A percentile compares a stretch with the other conserved stretches of the same genome.
phyloP scores from a whole-genome alignment of 2,329 filamentous ascomycete genomes.

The Dothistroma pini region DNA sequence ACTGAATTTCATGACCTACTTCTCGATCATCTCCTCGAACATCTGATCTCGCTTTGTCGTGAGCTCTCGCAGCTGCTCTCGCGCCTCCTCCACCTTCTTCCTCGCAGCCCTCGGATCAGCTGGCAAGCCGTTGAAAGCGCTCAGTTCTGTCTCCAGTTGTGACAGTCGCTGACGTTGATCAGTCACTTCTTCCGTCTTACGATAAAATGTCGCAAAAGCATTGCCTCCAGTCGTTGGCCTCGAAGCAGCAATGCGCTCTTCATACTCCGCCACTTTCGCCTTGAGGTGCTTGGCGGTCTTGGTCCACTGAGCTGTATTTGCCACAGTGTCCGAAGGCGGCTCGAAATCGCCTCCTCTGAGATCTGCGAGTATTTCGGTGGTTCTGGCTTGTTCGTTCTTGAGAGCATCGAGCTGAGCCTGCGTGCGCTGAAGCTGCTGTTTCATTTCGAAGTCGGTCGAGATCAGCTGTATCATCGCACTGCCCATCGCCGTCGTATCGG shows the following conservation, averaged over 20 bases:
- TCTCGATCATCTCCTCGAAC: conserved; percentile 65
- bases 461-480: conserved; percentile 16
- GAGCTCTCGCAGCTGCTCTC: conserved; percentile 60
- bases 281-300: conserved; percentile 65
- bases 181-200: conserved; percentile 57
- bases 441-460: conserved; percentile 26
- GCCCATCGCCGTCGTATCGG: conserved; percentile 27
- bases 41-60: conserved; percentile 64
- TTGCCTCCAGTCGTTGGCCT: conserved; percentile 41
- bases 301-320: conserved; percentile 70
- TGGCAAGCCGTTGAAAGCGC: conserved; percentile 67
- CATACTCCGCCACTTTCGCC: conserved; percentile 64
- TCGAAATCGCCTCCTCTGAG: conserved; percentile 33
- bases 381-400: conserved; percentile 22
- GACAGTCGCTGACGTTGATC: conserved; percentile 56
- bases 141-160: conserved; percentile 59
- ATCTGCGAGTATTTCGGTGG: conserved; percentile 22
- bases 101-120: conserved; percentile 66
- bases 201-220: conserved; percentile 54
- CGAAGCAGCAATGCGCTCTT: conserved; percentile 32
- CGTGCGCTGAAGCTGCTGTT: conserved; percentile 27
- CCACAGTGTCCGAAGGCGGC: conserved; percentile 56
- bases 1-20: conserved; percentile 1
- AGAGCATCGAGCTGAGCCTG: conserved; percentile 27
- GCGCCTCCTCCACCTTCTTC: conserved; percentile 64